Evolutionary conservation across 2,329 filamentous ascomycete genomes (phyloP).

Genomic region (Talaromyces sp.): DNA sequence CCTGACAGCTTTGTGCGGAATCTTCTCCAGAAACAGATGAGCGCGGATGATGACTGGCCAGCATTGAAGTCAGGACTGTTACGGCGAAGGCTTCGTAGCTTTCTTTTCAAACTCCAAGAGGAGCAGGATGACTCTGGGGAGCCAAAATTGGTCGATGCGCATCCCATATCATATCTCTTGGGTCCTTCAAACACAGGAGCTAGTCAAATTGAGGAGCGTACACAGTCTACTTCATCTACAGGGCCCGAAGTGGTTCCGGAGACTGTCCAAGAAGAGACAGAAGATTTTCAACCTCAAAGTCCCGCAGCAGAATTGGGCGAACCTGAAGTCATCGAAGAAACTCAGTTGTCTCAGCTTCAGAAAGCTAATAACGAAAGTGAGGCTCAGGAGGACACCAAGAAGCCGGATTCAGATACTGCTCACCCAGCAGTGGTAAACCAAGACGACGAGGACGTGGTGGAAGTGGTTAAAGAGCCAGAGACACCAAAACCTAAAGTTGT

Average conservation of each 20-base stretch:
- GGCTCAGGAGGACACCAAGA: neutral
- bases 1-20: slow-evolving; percentile 65
- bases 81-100: slow-evolving; percentile 58
- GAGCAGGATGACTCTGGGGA: slow-evolving; percentile 45
- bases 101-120: slow-evolving; percentile 58
- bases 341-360: neutral
- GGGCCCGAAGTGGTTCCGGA: neutral
- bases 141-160: slow-evolving; percentile 27
- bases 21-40: slow-evolving; percentile 60
- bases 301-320: neutral
- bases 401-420: neutral
- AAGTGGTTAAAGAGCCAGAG: slow-evolving; percentile 1
- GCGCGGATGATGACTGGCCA: slow-evolving; percentile 50
- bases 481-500: neutral
- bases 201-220: neutral
- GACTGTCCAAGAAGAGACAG: neutral
- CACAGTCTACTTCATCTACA: neutral
- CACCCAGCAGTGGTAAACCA: neutral
- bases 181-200: slow-evolving; percentile 8
- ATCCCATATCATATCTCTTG: slow-evolving; percentile 28
- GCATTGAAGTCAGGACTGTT: slow-evolving; percentile 51
- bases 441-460: neutral
- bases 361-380: neutral
- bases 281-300: neutral
- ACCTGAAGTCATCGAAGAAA: slow-evolving; percentile 4